Percentiles rank a stretch among this genome's conserved stretches.
These are phyloP conservation scores for Aspergillus bridgeri DNA, from an alignment of 495 filamentous ascomycete genomes.

Conservation along the genomic window DNA sequence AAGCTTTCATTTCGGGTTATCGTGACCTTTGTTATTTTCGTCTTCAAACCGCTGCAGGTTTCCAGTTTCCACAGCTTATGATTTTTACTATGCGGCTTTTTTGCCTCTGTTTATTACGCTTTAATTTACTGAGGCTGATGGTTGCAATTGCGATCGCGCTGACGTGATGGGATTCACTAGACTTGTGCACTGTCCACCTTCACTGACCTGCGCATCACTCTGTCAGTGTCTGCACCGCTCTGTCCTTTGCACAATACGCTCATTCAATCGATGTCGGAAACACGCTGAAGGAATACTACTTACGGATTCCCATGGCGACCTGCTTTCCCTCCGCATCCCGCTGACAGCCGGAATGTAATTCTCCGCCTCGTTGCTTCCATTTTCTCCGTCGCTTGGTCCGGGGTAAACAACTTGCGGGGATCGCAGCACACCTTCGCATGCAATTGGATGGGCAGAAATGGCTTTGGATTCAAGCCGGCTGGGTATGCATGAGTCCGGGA, in stretches of 20 bases:
- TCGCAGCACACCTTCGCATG: not conserved
- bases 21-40: not conserved
- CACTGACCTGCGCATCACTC: not conserved
- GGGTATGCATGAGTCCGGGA: constrained; percentile 1
- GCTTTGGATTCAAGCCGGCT: not conserved
- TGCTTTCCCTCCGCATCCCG: not conserved
- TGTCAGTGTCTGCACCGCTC: not conserved
- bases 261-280: not conserved
- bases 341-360: constrained; percentile 26
- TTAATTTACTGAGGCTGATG: not conserved
- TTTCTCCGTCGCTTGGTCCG: constrained; percentile 17
- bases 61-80: no score
- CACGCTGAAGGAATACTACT: not conserved
- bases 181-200: not conserved
- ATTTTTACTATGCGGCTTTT: not conserved
- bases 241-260: not conserved
- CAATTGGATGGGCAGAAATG: not conserved
- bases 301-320: not conserved
- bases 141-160: not conserved
- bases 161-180: not conserved
- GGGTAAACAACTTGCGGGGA: not conserved
- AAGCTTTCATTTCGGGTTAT: not conserved
- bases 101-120: not conserved
- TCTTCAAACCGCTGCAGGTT: not conserved
- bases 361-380: constrained; percentile 14